Percentiles rank a stretch among this genome's conserved stretches.
Conservation (phyloP, 2,329 filamentous ascomycete species). For the Neodidymelliopsis sp. region DNA sequence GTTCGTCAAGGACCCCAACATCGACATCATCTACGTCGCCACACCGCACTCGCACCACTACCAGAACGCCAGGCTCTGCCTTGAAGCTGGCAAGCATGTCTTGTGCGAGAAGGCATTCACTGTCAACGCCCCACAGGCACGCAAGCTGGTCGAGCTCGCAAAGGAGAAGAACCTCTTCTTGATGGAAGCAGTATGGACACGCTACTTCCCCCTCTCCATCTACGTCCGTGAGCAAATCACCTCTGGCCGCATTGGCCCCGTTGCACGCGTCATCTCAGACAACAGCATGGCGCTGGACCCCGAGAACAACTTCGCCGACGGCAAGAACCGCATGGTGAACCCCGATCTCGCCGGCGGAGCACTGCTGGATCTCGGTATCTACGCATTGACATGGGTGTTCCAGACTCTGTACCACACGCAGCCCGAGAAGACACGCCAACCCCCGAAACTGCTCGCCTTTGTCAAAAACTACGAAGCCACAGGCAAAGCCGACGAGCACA, state of each 20-base stretch:
- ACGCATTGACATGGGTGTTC: constrained; percentile 89
- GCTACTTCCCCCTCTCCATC: constrained; percentile 85
- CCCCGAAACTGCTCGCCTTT: constrained; percentile 72
- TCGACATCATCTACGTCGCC: constrained; percentile 88
- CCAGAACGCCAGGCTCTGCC: constrained; percentile 84
- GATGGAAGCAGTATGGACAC: constrained; percentile 79
- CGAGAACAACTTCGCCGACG: constrained; percentile 61
- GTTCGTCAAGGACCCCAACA: constrained; percentile 77
- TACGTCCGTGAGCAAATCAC: constrained; percentile 73
- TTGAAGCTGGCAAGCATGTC: constrained; percentile 85
- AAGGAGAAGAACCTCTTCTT: constrained; percentile 67
- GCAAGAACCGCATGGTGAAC: constrained; percentile 80
- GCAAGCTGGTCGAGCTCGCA: constrained; percentile 75
- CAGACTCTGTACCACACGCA: constrained; percentile 86
- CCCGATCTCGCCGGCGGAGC: constrained; percentile 82
- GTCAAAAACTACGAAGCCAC: constrained; percentile 73
- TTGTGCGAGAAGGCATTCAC: constrained; percentile 92
- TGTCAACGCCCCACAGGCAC: constrained; percentile 79
- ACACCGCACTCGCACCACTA: constrained; percentile 94
- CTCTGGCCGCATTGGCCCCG: constrained; percentile 61
- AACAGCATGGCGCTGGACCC: constrained; percentile 67
- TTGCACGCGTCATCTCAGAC: constrained; percentile 65
- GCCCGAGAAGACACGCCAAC: constrained; percentile 66
- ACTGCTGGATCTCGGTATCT: constrained; percentile 85
- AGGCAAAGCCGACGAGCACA: constrained; percentile 79